phyloP scores from a whole-genome alignment of 495 filamentous ascomycete species.

The Melanomma pulvis-pyrius region DNA sequence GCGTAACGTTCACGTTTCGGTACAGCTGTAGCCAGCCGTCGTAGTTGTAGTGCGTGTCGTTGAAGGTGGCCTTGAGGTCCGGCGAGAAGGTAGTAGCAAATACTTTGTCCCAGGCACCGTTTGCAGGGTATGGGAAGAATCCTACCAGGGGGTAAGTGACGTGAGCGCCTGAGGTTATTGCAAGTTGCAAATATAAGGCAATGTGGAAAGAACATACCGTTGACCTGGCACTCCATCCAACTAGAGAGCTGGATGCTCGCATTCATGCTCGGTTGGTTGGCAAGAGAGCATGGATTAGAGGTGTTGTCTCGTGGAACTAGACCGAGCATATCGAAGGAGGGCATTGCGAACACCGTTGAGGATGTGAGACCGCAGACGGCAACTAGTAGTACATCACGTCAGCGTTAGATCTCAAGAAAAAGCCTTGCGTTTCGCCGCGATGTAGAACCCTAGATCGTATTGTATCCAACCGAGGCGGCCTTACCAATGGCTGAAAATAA shows the following conservation, averaged over 20 bases:
- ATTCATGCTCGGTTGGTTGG: slow-evolving; percentile 16
- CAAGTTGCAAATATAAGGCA: background rate
- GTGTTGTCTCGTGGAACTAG: background rate
- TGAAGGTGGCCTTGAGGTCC: slow-evolving; percentile 30
- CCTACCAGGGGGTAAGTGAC: slow-evolving; percentile 4
- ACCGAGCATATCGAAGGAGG: background rate
- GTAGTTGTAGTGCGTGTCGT: slow-evolving; percentile 29
- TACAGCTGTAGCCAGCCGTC: slow-evolving; percentile 27
- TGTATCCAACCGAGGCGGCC: background rate
- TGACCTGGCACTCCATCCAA: slow-evolving; percentile 31
- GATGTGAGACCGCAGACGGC: background rate
- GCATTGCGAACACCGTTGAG: slow-evolving; percentile 4
- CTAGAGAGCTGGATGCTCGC: slow-evolving; percentile 24
- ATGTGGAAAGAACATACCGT: slow-evolving; percentile 16
- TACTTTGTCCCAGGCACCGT: slow-evolving; percentile 30
- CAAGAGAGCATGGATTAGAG: slow-evolving; percentile 16
- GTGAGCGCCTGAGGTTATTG: background rate
- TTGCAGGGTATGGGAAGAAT: slow-evolving; percentile 35
- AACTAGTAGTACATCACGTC: slow-evolving; percentile 7
- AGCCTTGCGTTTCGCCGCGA: background rate
- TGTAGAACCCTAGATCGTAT: background rate
- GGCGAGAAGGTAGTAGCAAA: slow-evolving; percentile 18
- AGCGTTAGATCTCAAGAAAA: background rate
- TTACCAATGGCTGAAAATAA: background rate
- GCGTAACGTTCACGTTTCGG: slow-evolving; percentile 21